Conservation (phyloP, 352 stramenopile genomes). For the Pythium periplocum region DNA sequence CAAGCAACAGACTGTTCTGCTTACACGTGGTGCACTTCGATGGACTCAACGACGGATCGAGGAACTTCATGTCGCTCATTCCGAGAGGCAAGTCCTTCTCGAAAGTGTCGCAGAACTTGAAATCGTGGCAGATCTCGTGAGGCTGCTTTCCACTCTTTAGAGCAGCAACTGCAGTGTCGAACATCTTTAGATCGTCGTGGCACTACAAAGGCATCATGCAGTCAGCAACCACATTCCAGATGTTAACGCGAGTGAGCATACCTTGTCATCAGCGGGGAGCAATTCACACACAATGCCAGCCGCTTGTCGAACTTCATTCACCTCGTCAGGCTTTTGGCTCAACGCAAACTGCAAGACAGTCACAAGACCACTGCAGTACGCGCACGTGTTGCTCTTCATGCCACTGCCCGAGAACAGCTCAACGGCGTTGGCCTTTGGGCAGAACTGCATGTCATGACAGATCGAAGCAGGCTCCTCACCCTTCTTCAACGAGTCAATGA, state of each 20-base stretch:
- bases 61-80: slow-evolving; percentile 32
- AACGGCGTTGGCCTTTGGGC: slow-evolving; percentile 8
- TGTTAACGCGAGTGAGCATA: slow-evolving; percentile 12
- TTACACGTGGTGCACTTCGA: slow-evolving; percentile 50
- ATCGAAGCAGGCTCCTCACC: slow-evolving; percentile 52
- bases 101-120: slow-evolving; percentile 39
- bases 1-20: slow-evolving; percentile 51
- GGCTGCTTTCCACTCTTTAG: slow-evolving; percentile 55
- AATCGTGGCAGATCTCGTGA: slow-evolving; percentile 43
- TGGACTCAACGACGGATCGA: slow-evolving; percentile 31
- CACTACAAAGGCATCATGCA: slow-evolving; percentile 27
- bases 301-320: slow-evolving; percentile 53
- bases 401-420: not conserved
- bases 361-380: slow-evolving; percentile 61
- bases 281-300: slow-evolving; percentile 61
- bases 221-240: not conserved
- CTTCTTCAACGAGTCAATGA: slow-evolving; percentile 63
- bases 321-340: slow-evolving; percentile 47
- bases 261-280: slow-evolving; percentile 56
- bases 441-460: slow-evolving; percentile 66
- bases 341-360: slow-evolving; percentile 57
- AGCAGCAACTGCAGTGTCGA: slow-evolving; percentile 42
- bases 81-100: slow-evolving; percentile 15
- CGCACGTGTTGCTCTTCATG: slow-evolving; percentile 33
- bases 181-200: slow-evolving; percentile 59